Evolutionary conservation across 305 asterid species (phyloP).

Genomic region (Fraxinus platypoda): DNA sequence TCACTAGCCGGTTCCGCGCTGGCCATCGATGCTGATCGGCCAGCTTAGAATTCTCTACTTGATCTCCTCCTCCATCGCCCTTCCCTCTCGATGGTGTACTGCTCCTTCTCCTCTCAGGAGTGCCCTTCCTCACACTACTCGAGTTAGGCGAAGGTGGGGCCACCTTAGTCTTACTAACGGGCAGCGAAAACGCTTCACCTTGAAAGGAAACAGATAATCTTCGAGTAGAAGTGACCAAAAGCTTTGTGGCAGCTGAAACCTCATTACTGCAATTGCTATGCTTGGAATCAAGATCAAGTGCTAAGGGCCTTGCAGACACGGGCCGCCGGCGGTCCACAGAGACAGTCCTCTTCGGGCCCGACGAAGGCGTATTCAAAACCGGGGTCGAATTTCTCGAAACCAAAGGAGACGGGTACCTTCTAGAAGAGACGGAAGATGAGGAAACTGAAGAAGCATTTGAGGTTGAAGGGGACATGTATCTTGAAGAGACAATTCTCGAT

Average conservation of each 20-base stretch:
- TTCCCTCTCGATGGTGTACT: conserved; percentile 61
- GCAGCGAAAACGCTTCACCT: conserved; percentile 86
- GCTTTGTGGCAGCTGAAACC: conserved; percentile 72
- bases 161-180: conserved; percentile 75
- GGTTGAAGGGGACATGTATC: conserved; percentile 85
- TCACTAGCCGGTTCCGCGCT: conserved; percentile 48
- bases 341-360: conserved; percentile 65
- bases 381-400: conserved; percentile 61
- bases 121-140: conserved; percentile 60
- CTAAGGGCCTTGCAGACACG: conserved; percentile 41
- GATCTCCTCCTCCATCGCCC: conserved; percentile 67
- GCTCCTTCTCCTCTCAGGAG: conserved; percentile 68
- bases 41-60: conserved; percentile 58
- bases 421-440: conserved; percentile 55
- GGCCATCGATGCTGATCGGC: conserved; percentile 92
- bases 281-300: conserved; percentile 64
- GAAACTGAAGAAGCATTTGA: conserved; percentile 61
- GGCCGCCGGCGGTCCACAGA: conserved; percentile 80
- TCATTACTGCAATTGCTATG: conserved; percentile 39
- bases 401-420: conserved; percentile 73
- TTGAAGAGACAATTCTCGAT: conserved; percentile 76
- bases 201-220: conserved; percentile 90
- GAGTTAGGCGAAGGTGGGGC: conserved; percentile 67
- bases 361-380: conserved; percentile 40
- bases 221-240: conserved; percentile 73